Base-by-base conservation (phyloP, 2,329 filamentous ascomycete species). In the Verticillium longisporum region DNA sequence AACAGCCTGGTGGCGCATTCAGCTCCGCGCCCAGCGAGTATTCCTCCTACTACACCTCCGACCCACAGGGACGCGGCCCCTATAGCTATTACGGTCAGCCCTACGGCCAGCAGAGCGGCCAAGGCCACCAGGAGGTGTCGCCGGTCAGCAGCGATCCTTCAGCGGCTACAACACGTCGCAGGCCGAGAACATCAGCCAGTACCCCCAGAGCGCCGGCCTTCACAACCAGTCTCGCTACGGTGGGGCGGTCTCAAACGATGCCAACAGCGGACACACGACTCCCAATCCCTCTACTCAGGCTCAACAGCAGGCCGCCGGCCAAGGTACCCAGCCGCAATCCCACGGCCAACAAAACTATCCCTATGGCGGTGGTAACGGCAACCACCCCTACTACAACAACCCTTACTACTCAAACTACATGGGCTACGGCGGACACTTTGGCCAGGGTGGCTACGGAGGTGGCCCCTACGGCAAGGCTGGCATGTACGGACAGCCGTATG, bases 181-280 rank as follows among this genome's bases (percentile, higher is more conserved):
- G 80, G 84, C 71, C 78, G 85, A 86, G 73, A 88, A 82, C 71
- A 78, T 83, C 70, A 85, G 81, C 78, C 88, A 83, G 69, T 92
- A 92, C 72, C 87, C 89, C 45, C 91, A 93, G 73, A 90, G 87
- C 72, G 89, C 88, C 67, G 88, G 88, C 69, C 68, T 70, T 34
- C 69, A 75, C 54, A 76, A 78, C 64, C 83, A 82, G 65, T 83
- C 85, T 4, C 83, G 86, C 59, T 88, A 87, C 55, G 81, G 82
- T 34, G 79, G 78, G 66, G 79, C 78, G 56, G 75, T 80, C 34
- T 77, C 82, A 63, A 80, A 86, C 64, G 92, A 96, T 60, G 83
- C 85, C 64, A 92, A 89, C 78, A 97, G 92, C 72, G 94, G 92
- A 55, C 89, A 95, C 74, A 94, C 89, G 69, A 97, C 93, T 2